These are phyloP conservation scores for Acanthamoeba divionensis DNA, from an alignment of 208 protist species.

Conservation along the genomic window DNA sequence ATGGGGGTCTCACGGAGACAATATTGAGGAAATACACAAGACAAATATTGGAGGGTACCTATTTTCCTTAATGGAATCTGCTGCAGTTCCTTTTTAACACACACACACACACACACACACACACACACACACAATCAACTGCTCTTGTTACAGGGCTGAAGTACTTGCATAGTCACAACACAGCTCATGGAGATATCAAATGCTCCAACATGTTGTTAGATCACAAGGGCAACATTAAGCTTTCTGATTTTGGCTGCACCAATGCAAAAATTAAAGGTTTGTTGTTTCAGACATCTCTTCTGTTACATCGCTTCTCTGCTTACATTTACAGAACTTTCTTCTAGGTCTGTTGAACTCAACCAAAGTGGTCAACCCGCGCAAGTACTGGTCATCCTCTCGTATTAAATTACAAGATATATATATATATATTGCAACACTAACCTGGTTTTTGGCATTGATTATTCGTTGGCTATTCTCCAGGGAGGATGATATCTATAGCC, in stretches of 20 bases:
- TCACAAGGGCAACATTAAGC: slow-evolving; percentile 51
- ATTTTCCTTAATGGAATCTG: too few relatives aligned
- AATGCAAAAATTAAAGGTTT: not conserved
- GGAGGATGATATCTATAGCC: slow-evolving; percentile 3
- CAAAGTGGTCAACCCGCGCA: too few relatives aligned
- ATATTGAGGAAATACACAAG: slow-evolving; percentile 42
- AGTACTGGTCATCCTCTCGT: not conserved
- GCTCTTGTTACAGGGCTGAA: too few relatives aligned
- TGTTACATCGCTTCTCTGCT: not conserved
- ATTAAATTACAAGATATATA: too few relatives aligned
- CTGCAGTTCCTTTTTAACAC: too few relatives aligned
- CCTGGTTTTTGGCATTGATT: too few relatives aligned
- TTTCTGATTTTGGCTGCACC: slow-evolving; percentile 38
- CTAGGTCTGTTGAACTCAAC: not conserved
- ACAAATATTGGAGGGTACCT: slow-evolving; percentile 40
- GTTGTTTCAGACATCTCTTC: not conserved
- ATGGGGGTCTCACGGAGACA: not conserved
- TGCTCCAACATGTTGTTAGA: slow-evolving; percentile 39
- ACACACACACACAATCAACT: too few relatives aligned
- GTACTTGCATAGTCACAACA: not conserved
- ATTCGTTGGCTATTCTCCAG: not conserved
- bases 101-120: too few relatives aligned
- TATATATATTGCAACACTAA: too few relatives aligned
- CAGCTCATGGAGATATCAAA: slow-evolving; percentile 27
- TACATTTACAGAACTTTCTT: not conserved